Percentiles rank a stretch among this genome's conserved stretches.
These are phyloP conservation scores for Gleditsia sinensis DNA, from an alignment of 306 rosid genomes.

Conservation along the genomic window DNA sequence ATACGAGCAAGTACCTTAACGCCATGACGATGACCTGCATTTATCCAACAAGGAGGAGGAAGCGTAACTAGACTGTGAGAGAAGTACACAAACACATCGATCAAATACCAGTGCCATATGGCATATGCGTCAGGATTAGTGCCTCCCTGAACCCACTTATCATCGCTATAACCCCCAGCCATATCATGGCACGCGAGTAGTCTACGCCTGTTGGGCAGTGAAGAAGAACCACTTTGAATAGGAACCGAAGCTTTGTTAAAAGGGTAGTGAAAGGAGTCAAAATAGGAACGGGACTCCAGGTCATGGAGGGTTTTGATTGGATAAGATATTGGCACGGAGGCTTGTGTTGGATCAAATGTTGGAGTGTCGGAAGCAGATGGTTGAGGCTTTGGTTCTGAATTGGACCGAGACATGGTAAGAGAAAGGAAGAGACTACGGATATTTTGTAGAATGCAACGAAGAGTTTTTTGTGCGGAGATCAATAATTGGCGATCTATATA, in stretches of 20 bases:
- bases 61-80: conserved; percentile 82
- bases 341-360: conserved; percentile 63
- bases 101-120: conserved; percentile 91
- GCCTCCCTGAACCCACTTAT: conserved; percentile 95
- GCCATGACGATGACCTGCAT: conserved; percentile 83
- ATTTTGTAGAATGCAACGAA: conserved; percentile 8
- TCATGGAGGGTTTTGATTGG: conserved; percentile 83
- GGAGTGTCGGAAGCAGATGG: conserved; percentile 34
- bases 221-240: conserved; percentile 28
- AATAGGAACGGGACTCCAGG: conserved; percentile 72
- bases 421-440: conserved; percentile 14
- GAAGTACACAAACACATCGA: conserved; percentile 84
- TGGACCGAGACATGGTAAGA: conserved; percentile 44
- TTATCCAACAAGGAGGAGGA: conserved; percentile 91
- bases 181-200: conserved; percentile 88
- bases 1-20: conserved; percentile 60
- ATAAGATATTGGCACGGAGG: conserved; percentile 73
- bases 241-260: conserved; percentile 73
- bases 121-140: conserved; percentile 70
- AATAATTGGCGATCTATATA: conserved; percentile 37
- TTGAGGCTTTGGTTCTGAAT: conserved; percentile 14
- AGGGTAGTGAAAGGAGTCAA: conserved; percentile 83
- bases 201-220: conserved; percentile 69
- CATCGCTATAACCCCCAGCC: conserved; percentile 85
- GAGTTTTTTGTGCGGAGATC: conserved; percentile 25